Base-by-base conservation (phyloP, 805 yeast species). In the Naumovozyma dairenensis region DNA sequence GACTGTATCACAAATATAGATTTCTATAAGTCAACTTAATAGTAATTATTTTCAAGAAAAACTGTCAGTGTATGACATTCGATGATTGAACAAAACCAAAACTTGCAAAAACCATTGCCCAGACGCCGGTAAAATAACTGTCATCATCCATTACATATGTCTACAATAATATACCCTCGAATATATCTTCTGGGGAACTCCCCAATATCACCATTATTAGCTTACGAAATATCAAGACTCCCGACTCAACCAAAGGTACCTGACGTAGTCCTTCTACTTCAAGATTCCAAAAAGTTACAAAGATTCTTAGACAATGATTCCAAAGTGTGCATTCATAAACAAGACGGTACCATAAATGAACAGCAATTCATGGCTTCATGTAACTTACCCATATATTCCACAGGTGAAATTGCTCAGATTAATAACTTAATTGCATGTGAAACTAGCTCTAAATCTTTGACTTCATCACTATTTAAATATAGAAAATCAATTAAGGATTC, bases 401-500 rank as follows among this genome's bases (percentile, higher is more conserved):
- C 56, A 12, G 60, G 56, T 15, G 45, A 46, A 16, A 17, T 40
- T n/a, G 54, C 59, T 2, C 35, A 44, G 1, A 69, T 77, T 18
- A 57, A 61, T 2, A 67, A 76, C 44, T 46, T 85, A 36, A 63
- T 85, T 1, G 66, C 84, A 4, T 59, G 83, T 14, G 80, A 84
- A 6, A 35, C 36, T 9, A 79, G 77, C 49, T 66, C 80, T 0
- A 67, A 70, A 40, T 71, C 72, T 36, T 69, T 83, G 0, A 51
- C 60, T 4, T 37, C 46, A 5, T 80, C 87, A 0, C 37, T 83
- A 12, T 46, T 44, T 10, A 71, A 71, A 12, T 60, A 74, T 38
- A 32, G 61, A 4, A 53, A 62, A 1, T 55, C 60, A 29, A 56
- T 84, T 10, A 43, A 51, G 8, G 40, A 47, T 0, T 49, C 60